A percentile compares a stretch with the other conserved stretches of the same genome.
phyloP scores from a whole-genome alignment of 2,329 filamentous ascomycete genomes.

The Pseudophaeomoniella oleicola region DNA sequence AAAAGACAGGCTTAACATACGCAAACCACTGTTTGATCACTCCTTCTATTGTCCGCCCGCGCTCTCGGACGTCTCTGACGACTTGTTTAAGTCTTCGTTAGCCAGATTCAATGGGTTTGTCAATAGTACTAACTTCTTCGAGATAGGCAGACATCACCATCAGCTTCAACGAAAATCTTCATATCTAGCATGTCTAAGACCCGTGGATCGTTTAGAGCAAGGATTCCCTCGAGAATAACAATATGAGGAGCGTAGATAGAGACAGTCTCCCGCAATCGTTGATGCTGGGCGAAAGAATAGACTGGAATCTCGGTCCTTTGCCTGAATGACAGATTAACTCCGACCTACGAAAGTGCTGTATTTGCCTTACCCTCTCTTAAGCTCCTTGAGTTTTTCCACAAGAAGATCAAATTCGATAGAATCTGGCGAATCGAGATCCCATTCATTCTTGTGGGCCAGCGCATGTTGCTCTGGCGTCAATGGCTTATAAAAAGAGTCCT shows the following conservation, averaged over 20 bases:
- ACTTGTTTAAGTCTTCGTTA: conserved; percentile 33
- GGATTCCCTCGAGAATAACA: conserved; percentile 86
- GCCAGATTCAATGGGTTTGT: not conserved
- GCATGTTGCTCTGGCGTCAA: conserved; percentile 64
- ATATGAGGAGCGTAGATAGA: conserved; percentile 95
- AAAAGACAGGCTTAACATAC: conserved; percentile 94
- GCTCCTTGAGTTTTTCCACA: conserved; percentile 61
- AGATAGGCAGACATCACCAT: conserved; percentile 84
- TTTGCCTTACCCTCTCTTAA: conserved; percentile 73
- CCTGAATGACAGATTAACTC: not conserved
- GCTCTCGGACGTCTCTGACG: conserved; percentile 73
- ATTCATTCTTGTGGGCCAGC: conserved; percentile 77
- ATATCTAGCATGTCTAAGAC: conserved; percentile 81
- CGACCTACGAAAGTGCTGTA: not conserved
- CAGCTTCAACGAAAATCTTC: conserved; percentile 95
- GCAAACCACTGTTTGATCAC: conserved; percentile 97
- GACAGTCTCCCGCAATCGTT: conserved; percentile 62
- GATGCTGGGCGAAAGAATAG: conserved; percentile 90
- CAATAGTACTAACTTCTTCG: conserved; percentile 51
- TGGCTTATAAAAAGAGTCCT: conserved; percentile 97
- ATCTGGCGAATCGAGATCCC: conserved; percentile 88
- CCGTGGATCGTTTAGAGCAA: conserved; percentile 78
- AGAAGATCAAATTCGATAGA: conserved; percentile 90
- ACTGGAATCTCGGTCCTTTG: conserved; percentile 65
- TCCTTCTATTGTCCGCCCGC: conserved; percentile 82